Base-by-base conservation (phyloP, 1,284 basidiomycete species). In the Moesziomyces antarcticus region DNA sequence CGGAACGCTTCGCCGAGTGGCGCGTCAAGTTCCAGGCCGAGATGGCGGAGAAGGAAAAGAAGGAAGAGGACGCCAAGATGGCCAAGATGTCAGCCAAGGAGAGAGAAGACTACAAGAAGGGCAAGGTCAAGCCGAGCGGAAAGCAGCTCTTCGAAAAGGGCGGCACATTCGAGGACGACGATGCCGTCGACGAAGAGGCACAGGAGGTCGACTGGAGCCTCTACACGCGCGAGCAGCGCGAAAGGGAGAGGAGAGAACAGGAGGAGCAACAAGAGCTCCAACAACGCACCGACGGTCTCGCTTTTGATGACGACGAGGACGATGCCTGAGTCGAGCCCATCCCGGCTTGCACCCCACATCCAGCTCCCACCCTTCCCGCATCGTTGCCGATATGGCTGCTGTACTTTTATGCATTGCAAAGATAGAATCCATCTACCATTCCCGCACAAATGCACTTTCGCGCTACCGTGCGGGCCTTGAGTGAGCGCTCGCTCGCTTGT, bases 61-160 rank as follows among this genome's bases (percentile, higher is more conserved):
- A 87, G 69, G 91, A 91, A 63, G 93, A 97, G 63, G 93, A 93
- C 30, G 94, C 96, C 68, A 89, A 88, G 80, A 84, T 95, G 55
- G 92, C 90, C 14, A 67, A 70, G 27, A 81, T 95, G 81, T 89
- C 90, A 16, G 86, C 90, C 3, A 96, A 92, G 83, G 96, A 98
- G 85, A 88, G 92, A 59, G 95, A 98, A 85, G 96, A 98, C 82
- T 89, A 87, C 84, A 93, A 89, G 85, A 90, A 88, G 79, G 84
- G 89, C 21, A 87, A 84, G 25, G 87, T 86, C 58, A 89, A 95
- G 74, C 85, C 90, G 20, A 88, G 88, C 63, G 95, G 95, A 3
- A 75, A 64, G 40, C 73, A 82, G 55, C 58, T 82, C 33, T 82
- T 82, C 35, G 56, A 73, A 50, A 75, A 75, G 52, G 69, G 64